Evolutionary conservation across 164 flowering plant genomes (phyloP).

Genomic region (Umbellularia californica): DNA sequence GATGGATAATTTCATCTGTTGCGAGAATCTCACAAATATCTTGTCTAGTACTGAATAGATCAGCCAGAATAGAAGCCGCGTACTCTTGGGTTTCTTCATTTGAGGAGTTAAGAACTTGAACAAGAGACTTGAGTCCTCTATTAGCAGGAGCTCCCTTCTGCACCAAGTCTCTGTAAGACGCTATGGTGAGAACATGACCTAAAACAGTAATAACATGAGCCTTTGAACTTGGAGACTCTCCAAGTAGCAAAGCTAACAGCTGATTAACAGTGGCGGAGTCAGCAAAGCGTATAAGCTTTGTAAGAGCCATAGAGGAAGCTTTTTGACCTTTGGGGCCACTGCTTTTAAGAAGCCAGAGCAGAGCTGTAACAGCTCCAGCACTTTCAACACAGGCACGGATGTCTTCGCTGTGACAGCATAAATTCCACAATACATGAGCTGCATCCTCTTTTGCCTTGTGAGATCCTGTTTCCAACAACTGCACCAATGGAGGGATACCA

Average conservation of each 20-base stretch:
- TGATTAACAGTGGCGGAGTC: conserved; percentile 83
- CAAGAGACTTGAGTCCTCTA: conserved; percentile 69
- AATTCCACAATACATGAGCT: conserved; percentile 61
- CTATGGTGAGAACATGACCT: conserved; percentile 79
- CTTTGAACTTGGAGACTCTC: conserved; percentile 62
- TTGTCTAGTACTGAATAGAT: conserved; percentile 63
- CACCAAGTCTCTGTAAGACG: conserved; percentile 63
- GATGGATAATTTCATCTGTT: conserved; percentile 82
- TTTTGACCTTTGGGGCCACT: conserved; percentile 77
- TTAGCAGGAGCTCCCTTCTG: conserved; percentile 68
- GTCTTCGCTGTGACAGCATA: conserved; percentile 89
- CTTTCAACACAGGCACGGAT: conserved; percentile 91
- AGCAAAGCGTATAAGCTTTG: conserved; percentile 64
- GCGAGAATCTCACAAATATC: conserved; percentile 84
- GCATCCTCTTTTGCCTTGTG: conserved; percentile 78
- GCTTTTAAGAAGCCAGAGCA: conserved; percentile 76
- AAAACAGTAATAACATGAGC: conserved; percentile 56
- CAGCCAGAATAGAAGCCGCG: conserved; percentile 86
- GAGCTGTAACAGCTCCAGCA: conserved; percentile 75
- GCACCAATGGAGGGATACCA: conserved; percentile 90
- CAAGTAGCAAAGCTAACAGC: conserved; percentile 73
- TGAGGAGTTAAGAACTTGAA: conserved; percentile 74
- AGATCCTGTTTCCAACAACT: conserved; percentile 73
- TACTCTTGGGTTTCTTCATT: conserved; percentile 76
- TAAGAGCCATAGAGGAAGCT: conserved; percentile 68